Base-by-base conservation (phyloP, 176 grass and related monocot species). In the Cocos nucifera region DNA sequence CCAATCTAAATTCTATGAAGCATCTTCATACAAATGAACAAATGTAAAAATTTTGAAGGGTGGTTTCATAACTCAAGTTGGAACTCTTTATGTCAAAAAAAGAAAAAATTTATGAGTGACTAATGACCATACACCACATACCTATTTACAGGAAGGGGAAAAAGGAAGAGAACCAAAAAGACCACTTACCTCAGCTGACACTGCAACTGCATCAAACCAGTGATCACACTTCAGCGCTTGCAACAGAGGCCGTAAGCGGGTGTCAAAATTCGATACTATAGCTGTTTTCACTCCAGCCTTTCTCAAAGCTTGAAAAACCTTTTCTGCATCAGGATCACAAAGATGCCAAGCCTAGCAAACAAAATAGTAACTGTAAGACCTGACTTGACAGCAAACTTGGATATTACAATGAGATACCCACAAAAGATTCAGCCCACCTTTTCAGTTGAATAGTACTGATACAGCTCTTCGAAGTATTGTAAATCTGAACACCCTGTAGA, bases 231-330 rank as follows among this genome's bases (percentile, higher is more conserved):
- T 98, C 17, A 98, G 74, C 3, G 79, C 84, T 53, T 89, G 84
- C 62, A 98, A 59, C 80, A 98, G 73, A 60, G 93, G 82, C 55
- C 84, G 79, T 28, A 98, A 75, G 26, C 84, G 87, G 17, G 93
- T 98, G 28, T 98, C 93, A 66, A 98, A 98, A 56, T 98, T 98
- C 48, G 93, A 98, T 2, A 98, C 93, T 10, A 98, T 70, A 62
- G 87, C 93, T 64, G 62, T 89, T 85, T 85, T 98, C 15, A 98
- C 93, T 61, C 87, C 93, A 78, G 87, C 81, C 79, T 74, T 85
- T 81, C 76, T 85, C 57, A 92, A 53, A 62, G 87, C 78, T 65
- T 75, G 54, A 23, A 98, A 98, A 64, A 92, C 93, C 35, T 72
- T 71, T 57, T 85, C 82, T 19, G 93, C 87, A 57, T 92, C 76